Evolutionary conservation across 2,329 filamentous ascomycete species (phyloP), one percentile per base, ranked within the genome.

Genomic region (Fusarium gaditjirri): DNA sequence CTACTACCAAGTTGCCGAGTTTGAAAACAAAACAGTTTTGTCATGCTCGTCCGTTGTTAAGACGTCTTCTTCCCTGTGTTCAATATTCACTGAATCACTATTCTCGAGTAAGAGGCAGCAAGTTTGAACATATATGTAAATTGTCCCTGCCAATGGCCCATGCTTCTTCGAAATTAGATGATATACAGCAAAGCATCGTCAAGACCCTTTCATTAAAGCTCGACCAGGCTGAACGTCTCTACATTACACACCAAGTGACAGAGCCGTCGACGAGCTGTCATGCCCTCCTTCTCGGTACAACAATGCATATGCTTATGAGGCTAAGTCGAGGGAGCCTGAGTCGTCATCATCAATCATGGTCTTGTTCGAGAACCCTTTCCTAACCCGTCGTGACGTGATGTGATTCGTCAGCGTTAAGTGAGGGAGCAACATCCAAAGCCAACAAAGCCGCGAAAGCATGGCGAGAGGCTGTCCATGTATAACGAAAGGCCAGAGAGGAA

Each of bases 141-240:
- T 68, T 65, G 71, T 76, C 67, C 73, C 70, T 59, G 65, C 63
- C 70, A 77, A 61, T 69, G 67, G 66, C 68, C 55, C 71, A 58
- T 77, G 63, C 62, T 71, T 68, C 63, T 61, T 77, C 60, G 68
- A 74, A 77, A 72, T 72, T 75, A 78, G 76, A 78, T 77, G 76
- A 75, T 73, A 72, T 70, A 78, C 72, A 76, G 65, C 58, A 74
- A 76, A 68, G 57, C 73, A 76, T 73, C 67, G 64, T 65, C 38
- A 65, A 71, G 72, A 65, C 65, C 68, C 43, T 67, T 64, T 64
- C 56, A 61, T 73, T 62, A 68, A 65, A 72, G 70, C 70, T 72
- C 65, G 61, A 58, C 74, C 55, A 71, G 47, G 52, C 67, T 39
- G 53, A 60, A 44, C 53, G 58, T 58, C 60, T 57, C 67, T 46